These are phyloP conservation scores for Aurinia saxatilis DNA, from an alignment of 345 rosid genomes.

Conservation along the genomic window DNA sequence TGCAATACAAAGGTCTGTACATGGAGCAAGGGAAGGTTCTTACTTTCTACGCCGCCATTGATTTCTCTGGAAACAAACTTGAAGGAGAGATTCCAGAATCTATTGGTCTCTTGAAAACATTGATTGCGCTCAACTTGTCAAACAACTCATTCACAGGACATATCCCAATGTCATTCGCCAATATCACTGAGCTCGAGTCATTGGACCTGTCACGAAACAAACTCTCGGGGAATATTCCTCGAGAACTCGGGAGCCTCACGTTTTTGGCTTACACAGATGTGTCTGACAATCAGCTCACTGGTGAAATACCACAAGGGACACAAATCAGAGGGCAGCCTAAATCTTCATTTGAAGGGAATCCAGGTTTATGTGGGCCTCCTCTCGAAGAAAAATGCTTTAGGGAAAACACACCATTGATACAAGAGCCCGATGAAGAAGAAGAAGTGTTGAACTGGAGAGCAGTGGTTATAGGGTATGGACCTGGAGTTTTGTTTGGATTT, in stretches of 20 bases:
- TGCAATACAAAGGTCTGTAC: constrained; percentile 25
- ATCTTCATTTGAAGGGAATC: constrained; percentile 6
- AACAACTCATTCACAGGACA: constrained; percentile 20
- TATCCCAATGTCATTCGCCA: constrained; percentile 15
- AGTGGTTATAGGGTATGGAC: not conserved
- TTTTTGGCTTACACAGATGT: constrained; percentile 13
- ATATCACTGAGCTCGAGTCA: constrained; percentile 20
- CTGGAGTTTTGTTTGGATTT: constrained; percentile 19
- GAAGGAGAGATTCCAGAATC: constrained; percentile 24
- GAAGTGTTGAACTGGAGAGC: constrained; percentile 9
- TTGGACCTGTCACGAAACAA: constrained; percentile 20
- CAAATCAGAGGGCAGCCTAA: not conserved
- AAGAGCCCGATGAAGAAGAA: constrained; percentile 5
- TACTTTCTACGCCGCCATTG: constrained; percentile 15
- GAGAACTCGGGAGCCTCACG: constrained; percentile 1
- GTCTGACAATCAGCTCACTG: constrained; percentile 8
- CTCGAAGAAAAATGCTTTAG: not conserved
- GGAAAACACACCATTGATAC: not conserved
- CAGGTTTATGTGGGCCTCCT: constrained; percentile 13
- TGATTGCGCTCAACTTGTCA: constrained; percentile 26
- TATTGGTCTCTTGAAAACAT: constrained; percentile 11
- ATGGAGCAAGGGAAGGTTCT: constrained; percentile 28
- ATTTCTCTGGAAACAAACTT: constrained; percentile 25
- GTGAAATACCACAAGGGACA: constrained; percentile 18
- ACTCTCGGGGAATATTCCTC: constrained; percentile 4